Evolutionary conservation across 805 yeast genomes (phyloP).

Genomic region (Phaffomyces antillensis): DNA sequence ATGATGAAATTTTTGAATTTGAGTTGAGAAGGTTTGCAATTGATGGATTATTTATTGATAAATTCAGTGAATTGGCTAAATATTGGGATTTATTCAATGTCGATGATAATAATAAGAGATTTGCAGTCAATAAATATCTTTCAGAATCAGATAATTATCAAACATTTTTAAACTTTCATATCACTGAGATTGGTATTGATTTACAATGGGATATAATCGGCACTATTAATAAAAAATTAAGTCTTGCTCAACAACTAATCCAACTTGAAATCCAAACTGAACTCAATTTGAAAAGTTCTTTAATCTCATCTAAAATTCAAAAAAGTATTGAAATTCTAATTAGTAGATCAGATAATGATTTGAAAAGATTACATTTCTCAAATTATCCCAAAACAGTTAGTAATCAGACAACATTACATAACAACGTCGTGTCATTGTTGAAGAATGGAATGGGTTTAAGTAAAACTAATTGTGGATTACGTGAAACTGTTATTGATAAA

Average conservation of each 20-base stretch:
- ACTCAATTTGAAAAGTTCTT: constrained; percentile 7
- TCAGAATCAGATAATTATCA: constrained; percentile 16
- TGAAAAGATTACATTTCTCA: constrained; percentile 5
- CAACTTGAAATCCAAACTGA: constrained; percentile 10
- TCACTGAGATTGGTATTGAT: constrained; percentile 1
- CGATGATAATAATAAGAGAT: not conserved
- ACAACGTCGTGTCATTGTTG: constrained; percentile 15
- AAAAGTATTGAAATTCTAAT: constrained; percentile 19
- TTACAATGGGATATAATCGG: constrained; percentile 12
- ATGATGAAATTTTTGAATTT: constrained; percentile 12
- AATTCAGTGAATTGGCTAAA: not conserved
- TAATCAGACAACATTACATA: constrained; percentile 9
- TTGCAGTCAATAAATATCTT: constrained; percentile 5
- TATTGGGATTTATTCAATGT: constrained; percentile 9
- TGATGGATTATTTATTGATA: constrained; percentile 5
- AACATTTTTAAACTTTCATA: constrained; percentile 2
- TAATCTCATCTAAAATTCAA: constrained; percentile 14
- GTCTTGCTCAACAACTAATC: constrained; percentile 15
- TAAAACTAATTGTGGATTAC: constrained; percentile 20
- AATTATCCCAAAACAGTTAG: constrained; percentile 2
- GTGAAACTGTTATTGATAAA: constrained; percentile 17
- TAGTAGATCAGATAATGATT: constrained; percentile 21
- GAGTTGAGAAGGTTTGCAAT: constrained; percentile 8
- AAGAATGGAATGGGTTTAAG: constrained; percentile 18
- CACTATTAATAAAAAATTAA: constrained; percentile 9